Percentiles rank a stretch among this genome's conserved stretches.
phyloP scores from a whole-genome alignment of 2,329 filamentous ascomycete species.

The Verticillium tricorpus region DNA sequence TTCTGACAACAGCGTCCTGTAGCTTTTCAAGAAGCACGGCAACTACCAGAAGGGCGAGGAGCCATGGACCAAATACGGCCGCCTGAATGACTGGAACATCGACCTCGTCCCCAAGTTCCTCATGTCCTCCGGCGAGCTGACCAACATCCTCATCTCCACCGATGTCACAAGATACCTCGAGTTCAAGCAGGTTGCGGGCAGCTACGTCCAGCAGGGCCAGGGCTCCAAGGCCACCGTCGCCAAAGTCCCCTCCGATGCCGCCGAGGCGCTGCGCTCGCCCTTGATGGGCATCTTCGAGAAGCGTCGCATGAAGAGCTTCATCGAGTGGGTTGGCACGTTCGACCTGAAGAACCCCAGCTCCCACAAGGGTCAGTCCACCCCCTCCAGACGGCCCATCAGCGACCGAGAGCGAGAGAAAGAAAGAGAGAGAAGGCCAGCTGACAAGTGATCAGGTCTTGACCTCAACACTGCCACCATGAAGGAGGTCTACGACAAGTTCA shows the following conservation, averaged over 20 bases:
- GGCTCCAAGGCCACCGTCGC: constrained; percentile 85
- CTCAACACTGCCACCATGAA: constrained; percentile 81
- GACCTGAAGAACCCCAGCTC: constrained; percentile 75
- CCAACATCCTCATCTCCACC: constrained; percentile 96
- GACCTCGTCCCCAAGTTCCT: constrained; percentile 97
- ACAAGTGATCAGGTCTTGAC: constrained; percentile 58
- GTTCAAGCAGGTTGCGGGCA: constrained; percentile 92
- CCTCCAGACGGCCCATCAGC: neutral
- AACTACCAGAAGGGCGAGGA: constrained; percentile 75
- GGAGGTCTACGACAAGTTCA: constrained; percentile 98
- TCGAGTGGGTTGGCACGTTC: constrained; percentile 91
- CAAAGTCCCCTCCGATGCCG: constrained; percentile 92
- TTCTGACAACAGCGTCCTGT: constrained; percentile 8
- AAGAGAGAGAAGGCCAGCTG: neutral
- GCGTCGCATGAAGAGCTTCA: constrained; percentile 91
- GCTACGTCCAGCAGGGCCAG: constrained; percentile 87
- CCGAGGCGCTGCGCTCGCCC: constrained; percentile 84
- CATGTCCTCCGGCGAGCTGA: constrained; percentile 97
- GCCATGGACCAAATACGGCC: constrained; percentile 97
- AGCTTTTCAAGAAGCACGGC: constrained; percentile 97
- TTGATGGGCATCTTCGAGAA: constrained; percentile 99
- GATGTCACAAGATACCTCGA: constrained; percentile 86
- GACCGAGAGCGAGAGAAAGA: no score
- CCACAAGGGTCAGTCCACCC: constrained; percentile 70
- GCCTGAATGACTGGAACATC: constrained; percentile 98